phyloP scores from a whole-genome alignment of 2,329 filamentous ascomycete species.

The Aspergillus sojae region DNA sequence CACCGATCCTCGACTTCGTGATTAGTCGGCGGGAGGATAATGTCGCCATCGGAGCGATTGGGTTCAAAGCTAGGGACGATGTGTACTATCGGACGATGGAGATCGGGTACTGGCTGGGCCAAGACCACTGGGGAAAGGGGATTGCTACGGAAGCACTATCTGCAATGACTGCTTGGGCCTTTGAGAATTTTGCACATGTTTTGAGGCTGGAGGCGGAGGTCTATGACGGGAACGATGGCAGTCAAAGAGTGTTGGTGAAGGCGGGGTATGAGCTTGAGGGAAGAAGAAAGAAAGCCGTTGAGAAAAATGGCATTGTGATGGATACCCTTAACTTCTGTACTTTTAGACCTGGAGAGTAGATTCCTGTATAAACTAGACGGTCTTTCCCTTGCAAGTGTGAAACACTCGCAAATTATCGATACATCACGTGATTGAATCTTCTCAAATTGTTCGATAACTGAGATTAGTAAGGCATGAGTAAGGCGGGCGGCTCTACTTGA shows the following conservation, averaged over 20 bases:
- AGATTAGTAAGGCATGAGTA: no score
- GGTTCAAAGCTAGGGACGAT: background rate
- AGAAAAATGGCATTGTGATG: conserved; percentile 10
- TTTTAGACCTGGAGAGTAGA: background rate
- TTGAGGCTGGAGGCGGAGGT: conserved; percentile 12
- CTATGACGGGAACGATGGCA: conserved; percentile 11
- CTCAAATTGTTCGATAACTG: no score
- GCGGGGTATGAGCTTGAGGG: conserved; percentile 12
- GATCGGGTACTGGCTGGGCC: conserved; percentile 16
- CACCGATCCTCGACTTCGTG: background rate
- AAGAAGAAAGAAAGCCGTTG: conserved; percentile 7
- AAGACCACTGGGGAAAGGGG: conserved; percentile 12
- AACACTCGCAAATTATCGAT: no score
- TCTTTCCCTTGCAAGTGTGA: no score
- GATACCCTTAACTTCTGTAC: conserved; percentile 9
- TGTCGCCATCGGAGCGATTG: conserved; percentile 10
- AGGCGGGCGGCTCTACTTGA: no score
- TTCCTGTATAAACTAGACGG: no score
- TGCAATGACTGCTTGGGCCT: conserved; percentile 7
- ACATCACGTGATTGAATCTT: no score
- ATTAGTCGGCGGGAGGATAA: conserved; percentile 6
- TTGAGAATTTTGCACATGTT: conserved; percentile 8
- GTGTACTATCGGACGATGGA: conserved; percentile 13
- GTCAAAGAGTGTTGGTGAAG: conserved; percentile 13
- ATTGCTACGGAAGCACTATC: conserved; percentile 12